Conservation (phyloP, 2,329 filamentous ascomycete genomes). For the Arthrobotrys megalospora region DNA sequence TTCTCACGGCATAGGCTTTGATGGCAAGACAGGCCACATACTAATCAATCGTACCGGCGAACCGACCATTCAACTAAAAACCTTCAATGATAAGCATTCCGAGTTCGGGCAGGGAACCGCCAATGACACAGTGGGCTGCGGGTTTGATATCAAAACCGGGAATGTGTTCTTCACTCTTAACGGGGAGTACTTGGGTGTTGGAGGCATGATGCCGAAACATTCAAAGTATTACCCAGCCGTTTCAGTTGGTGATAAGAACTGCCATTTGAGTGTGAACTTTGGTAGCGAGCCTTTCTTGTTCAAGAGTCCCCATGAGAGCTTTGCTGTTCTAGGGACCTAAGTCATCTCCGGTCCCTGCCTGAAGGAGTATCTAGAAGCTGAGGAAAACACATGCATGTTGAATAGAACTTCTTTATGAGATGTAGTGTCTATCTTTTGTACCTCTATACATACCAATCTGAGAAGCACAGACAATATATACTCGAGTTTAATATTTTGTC, state of each 20-base stretch:
- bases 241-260: background rate
- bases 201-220: background rate
- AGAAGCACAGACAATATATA: no score
- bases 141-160: constrained; percentile 19
- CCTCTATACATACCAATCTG: no score
- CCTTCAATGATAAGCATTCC: background rate
- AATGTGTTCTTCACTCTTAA: constrained; percentile 33
- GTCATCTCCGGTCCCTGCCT: no score
- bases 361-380: no score
- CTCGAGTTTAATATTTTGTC: no score
- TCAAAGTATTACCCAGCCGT: constrained; percentile 31
- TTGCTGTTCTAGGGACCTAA: no score
- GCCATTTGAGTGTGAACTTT: constrained; percentile 7
- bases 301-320: no score
- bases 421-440: no score
- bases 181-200: constrained; percentile 21
- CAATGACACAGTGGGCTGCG: constrained; percentile 23
- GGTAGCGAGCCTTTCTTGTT: background rate
- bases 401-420: no score
- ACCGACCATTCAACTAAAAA: background rate
- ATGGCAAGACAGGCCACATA: background rate
- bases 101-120: background rate
- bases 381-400: no score
- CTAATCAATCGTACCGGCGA: background rate
- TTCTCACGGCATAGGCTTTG: constrained; percentile 6